Evolutionary conservation across 768 basidiomycete genomes (phyloP), one percentile per base, ranked within the genome.

Genomic region (Mycena kentingensis): DNA sequence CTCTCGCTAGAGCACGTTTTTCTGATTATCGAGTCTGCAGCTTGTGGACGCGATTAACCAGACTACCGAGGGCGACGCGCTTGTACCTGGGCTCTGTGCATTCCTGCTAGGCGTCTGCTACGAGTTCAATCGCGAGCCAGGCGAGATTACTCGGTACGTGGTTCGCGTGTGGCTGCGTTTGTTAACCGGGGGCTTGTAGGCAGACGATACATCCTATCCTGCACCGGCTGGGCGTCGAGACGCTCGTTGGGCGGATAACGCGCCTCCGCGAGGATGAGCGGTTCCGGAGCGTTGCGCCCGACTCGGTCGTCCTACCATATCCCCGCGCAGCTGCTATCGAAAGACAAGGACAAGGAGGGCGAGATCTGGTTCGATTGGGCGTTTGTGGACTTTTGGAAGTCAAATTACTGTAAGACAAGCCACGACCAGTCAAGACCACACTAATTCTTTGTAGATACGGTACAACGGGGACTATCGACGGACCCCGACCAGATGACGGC

Each of bases 311-410:
- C 19, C 71, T 87, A 16, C 63, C 79, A 6, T 79, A 78, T 54
- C 78, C 83, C 67, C 15, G 62, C 72, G 25, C 54, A 55, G 18
- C 57, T 72, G 25, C 64, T 42, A 25, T 58, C 71, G 15, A 79
- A 76, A 55, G 37, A 22, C 18, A 62, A 60, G 29, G 72, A 75
- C 46, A 83, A 83, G 55, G 88, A 90, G 63, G 90, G 84, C 24
- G 93, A 94, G 70, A 78, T 97, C 32, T 98, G 97, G 97, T 90
- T 98, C 65, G 95, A 98, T 68, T 98, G 95, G 93, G 82, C 87
- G 0, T 98, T 98, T 70, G 84, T 97, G 5, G 97, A 99, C 69
- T 99, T 98, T 68, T 95, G 93, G 89, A 98, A 98, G 73, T 94
- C 92, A 39, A 95, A 96, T 65, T 97, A 94, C 65, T 92, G 96